Percentiles rank a stretch among this genome's conserved stretches.
Conservation (phyloP, 345 rosid species). For the Gossypium mustelinum region DNA sequence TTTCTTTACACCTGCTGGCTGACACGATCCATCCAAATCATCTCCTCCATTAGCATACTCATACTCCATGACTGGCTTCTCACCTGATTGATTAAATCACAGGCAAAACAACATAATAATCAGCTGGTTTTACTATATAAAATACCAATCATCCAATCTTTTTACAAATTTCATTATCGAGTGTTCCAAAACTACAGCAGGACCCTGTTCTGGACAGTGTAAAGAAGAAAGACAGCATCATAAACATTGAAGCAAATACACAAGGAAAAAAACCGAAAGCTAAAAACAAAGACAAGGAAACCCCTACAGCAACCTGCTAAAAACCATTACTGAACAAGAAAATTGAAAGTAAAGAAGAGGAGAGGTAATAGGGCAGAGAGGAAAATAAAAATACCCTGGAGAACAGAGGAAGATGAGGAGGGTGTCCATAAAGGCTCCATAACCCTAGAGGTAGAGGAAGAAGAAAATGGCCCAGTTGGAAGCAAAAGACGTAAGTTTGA, state of each 20-base stretch:
- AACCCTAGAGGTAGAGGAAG: constrained; percentile 29
- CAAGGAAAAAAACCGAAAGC: not conserved
- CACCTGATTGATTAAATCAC: constrained; percentile 22
- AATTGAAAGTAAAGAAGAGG: constrained; percentile 2
- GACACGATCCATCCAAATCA: constrained; percentile 28
- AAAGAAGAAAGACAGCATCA: not conserved
- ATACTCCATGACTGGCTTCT: constrained; percentile 25
- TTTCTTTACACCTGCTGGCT: constrained; percentile 41
- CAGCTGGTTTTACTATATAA: not conserved
- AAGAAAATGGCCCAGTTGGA: constrained; percentile 28
- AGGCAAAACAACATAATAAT: not conserved
- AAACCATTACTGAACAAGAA: not conserved
- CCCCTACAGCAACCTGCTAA: not conserved
- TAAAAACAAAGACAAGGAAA: not conserved
- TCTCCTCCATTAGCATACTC: constrained; percentile 30
- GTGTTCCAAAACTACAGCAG: not conserved
- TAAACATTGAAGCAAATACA: not conserved
- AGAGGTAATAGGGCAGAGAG: not conserved
- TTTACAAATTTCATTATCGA: not conserved
- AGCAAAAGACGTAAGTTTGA: constrained; percentile 25
- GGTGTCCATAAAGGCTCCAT: constrained; percentile 41
- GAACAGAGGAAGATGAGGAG: constrained; percentile 20
- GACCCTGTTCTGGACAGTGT: not conserved
- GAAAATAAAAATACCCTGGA: constrained; percentile 30
- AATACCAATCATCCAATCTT: not conserved